Evolutionary conservation across 306 rosid genomes (phyloP).

Genomic region (Prinsepia uniflora): DNA sequence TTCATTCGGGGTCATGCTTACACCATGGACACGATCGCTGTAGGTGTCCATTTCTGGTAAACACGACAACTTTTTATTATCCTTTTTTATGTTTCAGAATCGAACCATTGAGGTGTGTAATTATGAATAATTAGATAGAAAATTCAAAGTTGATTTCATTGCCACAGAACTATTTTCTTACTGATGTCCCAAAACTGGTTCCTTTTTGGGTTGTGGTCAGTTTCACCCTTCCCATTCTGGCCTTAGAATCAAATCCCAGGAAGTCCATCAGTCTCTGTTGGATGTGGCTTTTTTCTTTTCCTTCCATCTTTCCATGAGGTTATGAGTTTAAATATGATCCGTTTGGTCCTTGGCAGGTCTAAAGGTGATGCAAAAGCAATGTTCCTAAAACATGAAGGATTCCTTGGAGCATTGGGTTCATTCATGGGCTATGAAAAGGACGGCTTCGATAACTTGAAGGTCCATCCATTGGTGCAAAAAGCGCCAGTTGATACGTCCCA

Average conservation of each 20-base stretch:
- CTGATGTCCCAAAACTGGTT: neutral
- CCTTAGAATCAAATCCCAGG: neutral
- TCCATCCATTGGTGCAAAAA: constrained; percentile 39
- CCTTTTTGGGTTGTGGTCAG: neutral
- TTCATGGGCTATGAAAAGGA: constrained; percentile 71
- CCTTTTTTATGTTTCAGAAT: neutral
- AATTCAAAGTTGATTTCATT: neutral
- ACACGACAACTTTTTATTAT: neutral
- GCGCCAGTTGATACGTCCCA: constrained; percentile 34
- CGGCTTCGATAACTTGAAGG: constrained; percentile 50
- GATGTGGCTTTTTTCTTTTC: neutral
- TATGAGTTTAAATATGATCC: neutral
- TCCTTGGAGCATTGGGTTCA: constrained; percentile 91
- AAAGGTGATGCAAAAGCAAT: constrained; percentile 93
- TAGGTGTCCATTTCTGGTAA: constrained; percentile 94
- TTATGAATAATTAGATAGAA: neutral
- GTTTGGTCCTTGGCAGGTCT: constrained; percentile 52
- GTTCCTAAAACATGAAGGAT: constrained; percentile 94
- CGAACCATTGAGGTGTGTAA: neutral
- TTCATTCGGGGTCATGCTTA: constrained; percentile 79
- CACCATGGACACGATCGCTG: constrained; percentile 93
- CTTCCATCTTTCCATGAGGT: neutral
- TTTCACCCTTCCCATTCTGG: neutral
- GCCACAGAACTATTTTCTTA: neutral
- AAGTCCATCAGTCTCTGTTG: neutral